Base-by-base conservation (phyloP, 2,329 filamentous ascomycete genomes). In the Achaetomium macrosporum region DNA sequence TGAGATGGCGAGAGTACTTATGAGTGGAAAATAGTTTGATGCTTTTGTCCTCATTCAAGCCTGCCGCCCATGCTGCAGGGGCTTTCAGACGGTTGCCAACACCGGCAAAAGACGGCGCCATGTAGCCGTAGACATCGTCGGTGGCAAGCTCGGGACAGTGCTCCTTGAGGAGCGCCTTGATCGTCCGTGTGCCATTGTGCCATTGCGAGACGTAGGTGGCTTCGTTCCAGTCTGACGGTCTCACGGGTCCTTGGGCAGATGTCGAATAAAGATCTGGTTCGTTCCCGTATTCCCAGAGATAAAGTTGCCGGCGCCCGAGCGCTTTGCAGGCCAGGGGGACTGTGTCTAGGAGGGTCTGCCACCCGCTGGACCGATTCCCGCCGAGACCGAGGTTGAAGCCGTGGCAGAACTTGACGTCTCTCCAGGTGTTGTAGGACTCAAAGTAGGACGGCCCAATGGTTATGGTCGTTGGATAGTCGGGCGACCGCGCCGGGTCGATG, bases 261-360 rank as follows among this genome's bases (percentile, higher is more conserved):
- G 73, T 76, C 16, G 76, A 74, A 65, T 70, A 85, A 8, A 84
- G 66, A 63, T 85, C 81, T 0, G 81, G 79, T 64, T 85, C 82
- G 60, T 85, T 85, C 37, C 83, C 82, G 58, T 84, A 79, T 61
- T 83, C 79, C 79, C 79, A 85, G 56, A 70, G 69, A 25, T 79
- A 73, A 6, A 84, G 66, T 49, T 73, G 78, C 6, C 73, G 75
- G 11, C 66, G 66, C 2, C 70, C 68, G 0, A 85, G 66, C 3
- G 79, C 77, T 59, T 77, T 75, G 66, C 82, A 85, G 2, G 74
- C 81, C 39, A 82, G 65, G 0, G 78, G 72, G 0, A 79, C 78
- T 0, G 79, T 82, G 9, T 76, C 73, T 2, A 78, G 60, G 1
- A 84, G 70, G 0, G 76, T 77, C 33, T 76, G 66, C 67, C 76